Percentiles rank a stretch among this genome's conserved stretches.
phyloP scores from a whole-genome alignment of 2,329 filamentous ascomycete species.

The Colletotrichum truncatum region DNA sequence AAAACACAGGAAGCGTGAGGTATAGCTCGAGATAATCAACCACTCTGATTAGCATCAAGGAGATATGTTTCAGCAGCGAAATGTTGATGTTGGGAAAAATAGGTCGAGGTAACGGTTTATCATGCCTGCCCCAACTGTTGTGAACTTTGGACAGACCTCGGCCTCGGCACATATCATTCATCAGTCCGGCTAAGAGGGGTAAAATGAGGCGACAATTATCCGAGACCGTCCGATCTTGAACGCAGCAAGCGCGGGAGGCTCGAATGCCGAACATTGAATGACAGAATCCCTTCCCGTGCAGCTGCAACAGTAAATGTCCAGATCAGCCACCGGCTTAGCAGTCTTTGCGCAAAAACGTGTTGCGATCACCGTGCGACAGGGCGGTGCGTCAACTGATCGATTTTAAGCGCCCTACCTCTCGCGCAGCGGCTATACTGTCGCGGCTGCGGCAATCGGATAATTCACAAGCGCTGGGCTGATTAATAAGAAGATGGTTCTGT shows the following conservation, averaged over 20 bases:
- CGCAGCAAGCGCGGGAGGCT: not conserved
- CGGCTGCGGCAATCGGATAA: too few species aligned
- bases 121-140: constrained; percentile 12
- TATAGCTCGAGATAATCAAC: too few species aligned
- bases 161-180: not conserved
- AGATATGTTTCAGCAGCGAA: not conserved
- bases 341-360: not conserved
- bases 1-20: too few species aligned
- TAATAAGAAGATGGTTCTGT: too few species aligned
- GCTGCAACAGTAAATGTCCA: not conserved
- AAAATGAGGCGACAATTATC: not conserved
- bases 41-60: not conserved
- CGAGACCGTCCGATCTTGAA: constrained; percentile 17
- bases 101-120: not conserved
- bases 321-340: not conserved
- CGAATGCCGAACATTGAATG: not conserved
- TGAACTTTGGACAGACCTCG: constrained; percentile 11
- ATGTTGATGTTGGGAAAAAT: not conserved
- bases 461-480: too few species aligned
- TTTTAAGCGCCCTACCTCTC: not conserved
- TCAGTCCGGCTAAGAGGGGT: not conserved
- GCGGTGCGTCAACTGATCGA: not conserved
- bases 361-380: not conserved
- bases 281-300: not conserved
- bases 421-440: not conserved